Base-by-base conservation (phyloP, 2,329 filamentous ascomycete species). In the Colletotrichum australisinense region DNA sequence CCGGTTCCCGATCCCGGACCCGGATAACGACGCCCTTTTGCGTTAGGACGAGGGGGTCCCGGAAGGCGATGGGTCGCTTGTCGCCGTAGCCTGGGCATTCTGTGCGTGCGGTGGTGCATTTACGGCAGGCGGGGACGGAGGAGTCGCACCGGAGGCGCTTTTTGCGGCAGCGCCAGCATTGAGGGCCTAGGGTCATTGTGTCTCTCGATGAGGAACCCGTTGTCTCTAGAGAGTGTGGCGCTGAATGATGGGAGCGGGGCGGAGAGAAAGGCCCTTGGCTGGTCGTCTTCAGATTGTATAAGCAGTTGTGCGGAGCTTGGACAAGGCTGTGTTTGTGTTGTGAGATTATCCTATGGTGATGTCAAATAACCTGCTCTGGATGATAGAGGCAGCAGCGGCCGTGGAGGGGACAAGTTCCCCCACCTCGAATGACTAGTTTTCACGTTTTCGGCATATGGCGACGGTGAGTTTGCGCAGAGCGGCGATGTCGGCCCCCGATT, bases 401-500 rank as follows among this genome's bases (percentile, higher is more conserved):
- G 16, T 8, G 38, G 38, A 16, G 35, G 49, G 24, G 57, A 38
- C 24, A 19, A 32, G 38, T 42, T 19, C 38, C 38, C 38, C 38
- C 38, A 19, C 56, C 22, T 30, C n/a, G 7, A 58, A 16, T 19
- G n/a, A 22, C 24, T 32, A 19, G 28, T 24, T 0, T n/a, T 24
- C 58, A 19, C 1, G 19, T 16, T 5, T 11, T 28, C 35, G 35
- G 35, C 35, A 62, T 14, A 46, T 46, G 16, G 24, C 32, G 22
- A 62, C 16, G 38, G 19, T 22, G 22, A 4, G 26, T 26, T n/a
- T n/a, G 38, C 28, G 35, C 57, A 22, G 22, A 22, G 57, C 59
- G 69, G 65, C 65, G 65, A 59, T 49, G 66, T 69, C 69, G 69
- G 69, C 24, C 65, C 14, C 65, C 65, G 69, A 55, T 58, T 16